Conservation (phyloP, 768 basidiomycete species). For the Agaricus subrufescens region DNA sequence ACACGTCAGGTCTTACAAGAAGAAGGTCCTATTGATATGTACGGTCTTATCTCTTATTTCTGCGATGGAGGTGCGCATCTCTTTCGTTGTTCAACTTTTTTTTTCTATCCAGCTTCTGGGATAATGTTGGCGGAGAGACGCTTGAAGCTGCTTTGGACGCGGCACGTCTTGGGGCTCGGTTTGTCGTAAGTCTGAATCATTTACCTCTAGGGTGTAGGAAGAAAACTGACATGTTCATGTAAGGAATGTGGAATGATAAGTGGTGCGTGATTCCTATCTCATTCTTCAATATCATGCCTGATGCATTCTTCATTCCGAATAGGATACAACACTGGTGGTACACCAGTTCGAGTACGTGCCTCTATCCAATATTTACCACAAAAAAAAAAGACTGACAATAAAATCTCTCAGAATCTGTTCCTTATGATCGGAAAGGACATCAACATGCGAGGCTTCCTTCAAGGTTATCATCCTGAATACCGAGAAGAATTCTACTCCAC, state of each 20-base stretch:
- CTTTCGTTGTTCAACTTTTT: neutral
- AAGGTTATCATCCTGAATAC: conserved; percentile 23
- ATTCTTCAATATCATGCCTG: neutral
- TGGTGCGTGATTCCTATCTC: conserved; percentile 9
- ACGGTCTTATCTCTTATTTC: conserved; percentile 9
- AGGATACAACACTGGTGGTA: conserved; percentile 28
- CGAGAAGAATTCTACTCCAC: conserved; percentile 29
- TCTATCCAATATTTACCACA: neutral
- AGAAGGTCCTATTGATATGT: conserved; percentile 50
- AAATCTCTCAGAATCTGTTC: conserved; percentile 27
- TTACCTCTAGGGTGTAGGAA: no score
- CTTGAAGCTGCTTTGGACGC: conserved; percentile 51
- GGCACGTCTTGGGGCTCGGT: conserved; percentile 39
- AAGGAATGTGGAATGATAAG: conserved; percentile 40
- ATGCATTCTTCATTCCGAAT: neutral
- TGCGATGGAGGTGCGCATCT: neutral
- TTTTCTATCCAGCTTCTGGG: conserved; percentile 37
- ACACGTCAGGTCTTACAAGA: conserved; percentile 46
- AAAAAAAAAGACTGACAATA: no score
- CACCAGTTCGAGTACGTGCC: conserved; percentile 21
- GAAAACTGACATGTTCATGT: neutral
- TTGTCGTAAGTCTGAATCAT: conserved; percentile 35
- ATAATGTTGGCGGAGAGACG: conserved; percentile 56
- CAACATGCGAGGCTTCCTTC: conserved; percentile 39
- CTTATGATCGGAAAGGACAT: conserved; percentile 35